Base-by-base conservation (phyloP, 495 filamentous ascomycete species). In the Penicillium pulvis region DNA sequence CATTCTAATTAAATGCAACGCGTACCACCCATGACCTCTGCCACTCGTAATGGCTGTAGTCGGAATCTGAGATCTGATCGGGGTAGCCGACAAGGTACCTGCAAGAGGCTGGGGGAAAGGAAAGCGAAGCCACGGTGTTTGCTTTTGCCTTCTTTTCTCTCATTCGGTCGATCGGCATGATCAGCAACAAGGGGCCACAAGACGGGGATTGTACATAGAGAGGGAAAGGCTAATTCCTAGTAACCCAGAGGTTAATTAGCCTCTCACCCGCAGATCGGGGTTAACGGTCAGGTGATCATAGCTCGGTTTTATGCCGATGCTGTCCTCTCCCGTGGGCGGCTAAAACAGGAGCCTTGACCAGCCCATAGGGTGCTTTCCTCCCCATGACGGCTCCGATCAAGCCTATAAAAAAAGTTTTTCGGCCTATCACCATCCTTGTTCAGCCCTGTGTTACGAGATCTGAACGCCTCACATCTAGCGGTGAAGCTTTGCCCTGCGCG, bases 381-480 rank as follows among this genome's bases (percentile, higher is more conserved):
- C 31, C 49, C 46, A 56, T 23, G 20, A 23, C 63, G 54, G 44
- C 43, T n/a, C 36, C 24, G 30, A 35, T 51, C n/a, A 12, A 46
- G 19, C 14, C 33, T 59, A 23, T 48, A 46, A 43, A 49, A 23
- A 43, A 48, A 55, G 10, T 24, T 49, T 48, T 49, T 19, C 33
- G 39, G 16, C 63, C 59, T 62, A 62, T 65, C 56, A 62, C 30
- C 31, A 24, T 24, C n/a, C 11, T 14, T 17, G 30, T 44, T 44
- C 11, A 31, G 26, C 16, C 43, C 6, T 58, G 46, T 49, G 23
- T 53, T 23, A 53, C 36, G 39, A 48, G 57, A 65, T 63, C 54
- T 44, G 46, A 53, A 58, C 53, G 50, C 42, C 55, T 56, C 46
- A 30, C 65, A 70, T 68, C 45, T 70, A 68, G 67, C 67, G 67